A percentile compares a stretch with the other conserved stretches of the same genome.
Evolutionary conservation across 192 early-diverging fungal genomes (phyloP).

Genomic region (Backusella mclennaniae): DNA sequence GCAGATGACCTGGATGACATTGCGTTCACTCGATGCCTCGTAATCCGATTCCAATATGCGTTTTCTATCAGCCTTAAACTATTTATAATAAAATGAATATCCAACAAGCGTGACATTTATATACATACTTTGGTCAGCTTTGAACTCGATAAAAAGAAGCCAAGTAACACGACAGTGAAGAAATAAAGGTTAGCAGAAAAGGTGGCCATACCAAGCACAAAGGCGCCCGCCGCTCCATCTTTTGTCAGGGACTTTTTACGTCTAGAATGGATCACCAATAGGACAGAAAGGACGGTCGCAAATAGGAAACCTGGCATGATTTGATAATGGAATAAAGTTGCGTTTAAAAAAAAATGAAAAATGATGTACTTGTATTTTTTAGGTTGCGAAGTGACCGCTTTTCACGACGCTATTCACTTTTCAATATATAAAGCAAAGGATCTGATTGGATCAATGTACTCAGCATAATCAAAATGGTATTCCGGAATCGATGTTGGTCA

Average conservation of each 20-base stretch:
- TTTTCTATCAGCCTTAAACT: slow-evolving; percentile 45
- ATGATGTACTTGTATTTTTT: not conserved
- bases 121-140: slow-evolving; percentile 51
- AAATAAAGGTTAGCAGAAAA: slow-evolving; percentile 63
- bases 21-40: slow-evolving; percentile 45
- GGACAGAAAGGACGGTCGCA: slow-evolving; percentile 46
- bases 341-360: not conserved
- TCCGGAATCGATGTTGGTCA: no score
- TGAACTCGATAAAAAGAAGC: slow-evolving; percentile 72
- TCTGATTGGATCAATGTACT: not conserved
- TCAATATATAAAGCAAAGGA: not conserved
- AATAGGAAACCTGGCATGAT: slow-evolving; percentile 39
- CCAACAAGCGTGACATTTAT: not conserved
- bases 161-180: slow-evolving; percentile 66
- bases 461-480: not conserved
- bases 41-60: slow-evolving; percentile 41
- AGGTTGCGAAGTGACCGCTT: not conserved
- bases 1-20: slow-evolving; percentile 48
- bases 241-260: slow-evolving; percentile 67
- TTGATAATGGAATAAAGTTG: not conserved
- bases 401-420: no score
- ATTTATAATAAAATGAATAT: not conserved
- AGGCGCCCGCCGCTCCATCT: slow-evolving; percentile 72
- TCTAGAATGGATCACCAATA: slow-evolving; percentile 56
- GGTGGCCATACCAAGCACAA: slow-evolving; percentile 70